Evolutionary conservation across 2,329 filamentous ascomycete species (phyloP).

Genomic region (Sordariomycetes sp.): DNA sequence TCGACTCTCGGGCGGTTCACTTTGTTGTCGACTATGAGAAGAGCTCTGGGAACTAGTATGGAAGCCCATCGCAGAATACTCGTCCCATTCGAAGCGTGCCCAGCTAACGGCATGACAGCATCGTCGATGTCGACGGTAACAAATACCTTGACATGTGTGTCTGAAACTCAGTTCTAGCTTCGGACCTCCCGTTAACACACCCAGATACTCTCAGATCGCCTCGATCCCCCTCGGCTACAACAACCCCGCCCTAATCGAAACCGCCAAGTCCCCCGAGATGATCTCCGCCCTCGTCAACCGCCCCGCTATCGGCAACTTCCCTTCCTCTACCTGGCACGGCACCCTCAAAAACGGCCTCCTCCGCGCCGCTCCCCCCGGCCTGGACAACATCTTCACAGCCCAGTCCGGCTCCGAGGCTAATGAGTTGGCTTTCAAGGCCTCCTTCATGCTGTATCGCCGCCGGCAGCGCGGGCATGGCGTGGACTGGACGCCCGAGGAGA

Average conservation of each 20-base stretch:
- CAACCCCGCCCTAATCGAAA: conserved; percentile 54
- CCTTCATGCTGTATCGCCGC: conserved; percentile 70
- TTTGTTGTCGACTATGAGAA: conserved; percentile 66
- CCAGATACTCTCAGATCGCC: conserved; percentile 65
- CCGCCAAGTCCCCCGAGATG: conserved; percentile 60
- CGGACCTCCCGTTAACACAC: background rate
- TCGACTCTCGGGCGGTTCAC: conserved; percentile 77
- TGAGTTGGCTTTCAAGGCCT: conserved; percentile 75
- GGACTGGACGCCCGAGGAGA: conserved; percentile 59
- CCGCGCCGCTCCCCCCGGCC: conserved; percentile 57
- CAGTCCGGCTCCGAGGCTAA: conserved; percentile 73
- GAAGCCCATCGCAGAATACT: background rate
- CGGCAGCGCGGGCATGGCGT: conserved; percentile 57
- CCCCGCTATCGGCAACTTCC: conserved; percentile 71
- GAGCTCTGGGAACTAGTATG: conserved; percentile 61
- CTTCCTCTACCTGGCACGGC: conserved; percentile 59
- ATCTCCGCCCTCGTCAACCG: conserved; percentile 62
- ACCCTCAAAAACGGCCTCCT: conserved; percentile 61
- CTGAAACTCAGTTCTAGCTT: conserved; percentile 17
- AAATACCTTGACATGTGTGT: conserved; percentile 57
- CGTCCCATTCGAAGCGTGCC: conserved; percentile 29
- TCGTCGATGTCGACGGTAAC: conserved; percentile 60
- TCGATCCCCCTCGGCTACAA: conserved; percentile 78
- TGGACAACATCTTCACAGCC: conserved; percentile 70
- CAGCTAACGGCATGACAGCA: conserved; percentile 14